Percentiles rank a stretch among this genome's conserved stretches.
Conservation (phyloP, 331 rosid genomes). For the Quercus tomentella region DNA sequence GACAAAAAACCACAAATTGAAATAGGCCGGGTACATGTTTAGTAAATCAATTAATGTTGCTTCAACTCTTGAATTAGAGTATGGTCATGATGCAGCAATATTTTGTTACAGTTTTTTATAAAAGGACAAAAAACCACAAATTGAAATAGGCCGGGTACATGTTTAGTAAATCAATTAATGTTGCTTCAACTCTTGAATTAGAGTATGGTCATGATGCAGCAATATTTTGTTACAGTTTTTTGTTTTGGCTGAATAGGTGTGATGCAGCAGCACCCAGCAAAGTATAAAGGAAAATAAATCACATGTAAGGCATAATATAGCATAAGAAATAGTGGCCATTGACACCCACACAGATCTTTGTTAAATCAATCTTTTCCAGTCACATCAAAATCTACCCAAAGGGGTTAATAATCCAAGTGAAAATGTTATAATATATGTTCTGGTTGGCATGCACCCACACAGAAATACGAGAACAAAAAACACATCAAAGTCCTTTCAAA, state of each 20-base stretch:
- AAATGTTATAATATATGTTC: neutral
- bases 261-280: neutral
- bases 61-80: neutral
- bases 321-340: neutral
- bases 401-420: slow-evolving; percentile 7
- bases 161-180: no score
- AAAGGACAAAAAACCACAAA: no score
- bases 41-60: neutral
- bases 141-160: no score
- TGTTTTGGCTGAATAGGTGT: no score
- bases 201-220: no score
- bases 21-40: no score
- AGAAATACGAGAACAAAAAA: neutral
- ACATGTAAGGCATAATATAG: neutral
- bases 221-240: no score
- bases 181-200: no score
- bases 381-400: slow-evolving; percentile 5
- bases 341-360: neutral
- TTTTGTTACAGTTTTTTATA: no score
- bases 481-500: slow-evolving; percentile 20
- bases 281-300: neutral
- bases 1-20: no score
- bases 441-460: neutral
- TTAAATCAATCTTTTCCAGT: slow-evolving; percentile 22
- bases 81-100: no score